Evolutionary conservation across 1,284 basidiomycete genomes (phyloP).

Genomic region (Apiotrichum gracile): DNA sequence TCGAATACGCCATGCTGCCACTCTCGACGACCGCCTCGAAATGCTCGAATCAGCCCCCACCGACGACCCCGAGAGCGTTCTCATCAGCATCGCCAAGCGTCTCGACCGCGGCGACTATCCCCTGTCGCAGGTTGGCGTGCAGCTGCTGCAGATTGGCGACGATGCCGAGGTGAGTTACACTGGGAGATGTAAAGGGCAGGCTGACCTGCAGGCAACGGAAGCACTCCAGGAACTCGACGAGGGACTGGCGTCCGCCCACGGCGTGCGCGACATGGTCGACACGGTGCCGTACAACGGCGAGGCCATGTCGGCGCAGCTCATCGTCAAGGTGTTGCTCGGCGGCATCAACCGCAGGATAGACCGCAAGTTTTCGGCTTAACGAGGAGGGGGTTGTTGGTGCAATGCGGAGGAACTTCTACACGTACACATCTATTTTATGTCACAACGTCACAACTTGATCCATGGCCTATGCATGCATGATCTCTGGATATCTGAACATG

Average conservation of each 20-base stretch:
- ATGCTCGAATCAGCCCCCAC: slow-evolving; percentile 24
- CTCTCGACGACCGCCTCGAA: slow-evolving; percentile 11
- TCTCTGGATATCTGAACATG: too few species aligned
- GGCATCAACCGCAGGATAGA: slow-evolving; percentile 41
- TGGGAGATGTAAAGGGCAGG: too few species aligned
- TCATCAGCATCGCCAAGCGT: slow-evolving; percentile 29
- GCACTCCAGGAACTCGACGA: slow-evolving; percentile 45
- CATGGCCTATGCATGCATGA: too few species aligned
- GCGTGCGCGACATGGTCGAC: slow-evolving; percentile 41
- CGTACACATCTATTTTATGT: too few species aligned
- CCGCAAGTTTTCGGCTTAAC: slow-evolving; percentile 1
- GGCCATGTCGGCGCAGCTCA: slow-evolving; percentile 28
- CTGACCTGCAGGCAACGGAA: slow-evolving; percentile 24
- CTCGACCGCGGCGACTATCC: slow-evolving; percentile 46
- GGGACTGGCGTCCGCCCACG: slow-evolving; percentile 28
- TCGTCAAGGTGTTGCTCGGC: slow-evolving; percentile 40
- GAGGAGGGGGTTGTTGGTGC: background rate
- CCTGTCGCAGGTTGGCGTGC: slow-evolving; percentile 46
- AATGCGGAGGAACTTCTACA: too few species aligned
- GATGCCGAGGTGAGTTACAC: slow-evolving; percentile 28
- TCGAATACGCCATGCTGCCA: slow-evolving; percentile 15
- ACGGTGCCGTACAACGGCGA: slow-evolving; percentile 37
- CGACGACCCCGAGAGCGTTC: slow-evolving; percentile 37
- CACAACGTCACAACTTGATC: too few species aligned
- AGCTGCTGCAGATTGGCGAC: slow-evolving; percentile 47